Conservation (phyloP, 352 stramenopile genomes). For the Phytopythium mirpurense region DNA sequence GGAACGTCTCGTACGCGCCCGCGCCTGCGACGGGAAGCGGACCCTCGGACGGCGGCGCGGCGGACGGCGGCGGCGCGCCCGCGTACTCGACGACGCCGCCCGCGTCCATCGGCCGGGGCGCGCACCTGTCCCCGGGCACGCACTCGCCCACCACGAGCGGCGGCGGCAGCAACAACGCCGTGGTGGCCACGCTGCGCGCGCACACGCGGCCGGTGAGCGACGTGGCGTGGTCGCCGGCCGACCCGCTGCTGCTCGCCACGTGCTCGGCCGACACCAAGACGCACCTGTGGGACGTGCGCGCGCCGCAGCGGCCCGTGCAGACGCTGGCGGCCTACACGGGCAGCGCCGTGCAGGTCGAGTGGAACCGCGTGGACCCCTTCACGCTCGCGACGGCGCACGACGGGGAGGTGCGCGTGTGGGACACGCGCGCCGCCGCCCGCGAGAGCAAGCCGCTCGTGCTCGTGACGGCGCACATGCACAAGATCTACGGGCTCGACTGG, state of each 20-base stretch:
- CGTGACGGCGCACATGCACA: conserved; percentile 82
- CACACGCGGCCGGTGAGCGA: conserved; percentile 76
- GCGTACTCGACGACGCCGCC: conserved; percentile 31
- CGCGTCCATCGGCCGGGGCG: background rate
- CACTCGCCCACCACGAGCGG: background rate
- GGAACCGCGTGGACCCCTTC: conserved; percentile 64
- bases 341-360: conserved; percentile 68
- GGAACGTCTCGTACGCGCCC: conserved; percentile 42
- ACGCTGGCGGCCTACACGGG: conserved; percentile 64
- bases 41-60: background rate
- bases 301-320: conserved; percentile 60
- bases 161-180: conserved; percentile 6
- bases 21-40: conserved; percentile 9
- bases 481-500: conserved; percentile 81
- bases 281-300: conserved; percentile 76
- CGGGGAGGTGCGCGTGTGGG: conserved; percentile 74
- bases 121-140: background rate
- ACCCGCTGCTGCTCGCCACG: conserved; percentile 71
- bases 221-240: conserved; percentile 65
- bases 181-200: conserved; percentile 67
- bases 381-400: conserved; percentile 77
- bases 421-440: conserved; percentile 37
- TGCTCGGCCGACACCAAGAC: conserved; percentile 77
- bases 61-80: conserved; percentile 1
- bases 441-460: conserved; percentile 47